Evolutionary conservation across 2,329 filamentous ascomycete genomes (phyloP), one percentile per base, ranked within the genome.

Genomic region (Botrytis tulipae): DNA sequence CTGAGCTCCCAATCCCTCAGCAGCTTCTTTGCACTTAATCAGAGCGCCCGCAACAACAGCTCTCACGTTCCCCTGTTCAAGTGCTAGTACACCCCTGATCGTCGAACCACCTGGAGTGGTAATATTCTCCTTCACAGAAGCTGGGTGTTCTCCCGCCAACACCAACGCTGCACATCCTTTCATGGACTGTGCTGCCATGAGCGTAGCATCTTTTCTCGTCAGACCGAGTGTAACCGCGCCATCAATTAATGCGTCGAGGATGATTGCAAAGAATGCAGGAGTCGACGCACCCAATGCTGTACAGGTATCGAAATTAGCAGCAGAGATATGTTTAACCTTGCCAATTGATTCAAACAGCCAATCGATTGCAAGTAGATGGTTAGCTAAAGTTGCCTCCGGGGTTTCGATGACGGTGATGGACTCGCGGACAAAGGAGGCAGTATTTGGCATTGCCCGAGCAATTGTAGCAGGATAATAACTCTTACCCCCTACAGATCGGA

Each of bases 201-300:
- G n/a, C 59, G 83, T 82, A 29, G 86, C 87, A 76, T 94, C 92
- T 76, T 85, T 85, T 63, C 86, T 88, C 77, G 85, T 85, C 73
- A 87, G 88, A 51, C 87, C 87, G 18, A 68, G 42, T 37, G 63
- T 51, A 10, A 72, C 71, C 44, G 71, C 71, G 37, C 71, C 71
- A 48, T 72, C 71, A 57, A 72, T 72, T 51, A 72, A 65, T 18
- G 71, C 62, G 22, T 72, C 71, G 62, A 72, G 71, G 32, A 72
- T 54, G 29, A 65, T 25, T 25, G 71, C 71, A 57, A 72, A 72
- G 20, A 72, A 72, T 48, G 71, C 71, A 18, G 71, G 61, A 25
- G 59, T 66, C n/a, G 71, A 72, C 37, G 71, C 71, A 42, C 71
- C 67, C 0, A 86, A 87, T 16, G 80, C 79, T 2, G 82, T 89